These are phyloP conservation scores for Phaffomyces antillensis DNA, from an alignment of 805 yeast species.

Conservation along the genomic window DNA sequence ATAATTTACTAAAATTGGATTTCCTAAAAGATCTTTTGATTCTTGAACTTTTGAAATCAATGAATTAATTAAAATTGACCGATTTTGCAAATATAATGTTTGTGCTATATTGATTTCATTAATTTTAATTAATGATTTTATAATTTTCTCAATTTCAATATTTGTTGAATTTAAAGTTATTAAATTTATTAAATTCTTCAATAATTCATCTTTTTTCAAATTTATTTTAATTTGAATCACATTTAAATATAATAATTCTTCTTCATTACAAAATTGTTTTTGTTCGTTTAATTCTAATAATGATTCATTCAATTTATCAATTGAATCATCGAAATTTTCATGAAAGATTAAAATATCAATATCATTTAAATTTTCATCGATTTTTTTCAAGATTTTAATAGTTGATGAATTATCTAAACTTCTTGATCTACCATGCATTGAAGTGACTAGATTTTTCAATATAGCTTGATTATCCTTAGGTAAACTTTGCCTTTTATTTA, in stretches of 20 bases:
- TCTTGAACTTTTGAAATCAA: slow-evolving; percentile 40
- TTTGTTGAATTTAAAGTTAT: slow-evolving; percentile 23
- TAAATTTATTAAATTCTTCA: slow-evolving; percentile 28
- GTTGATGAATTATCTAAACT: slow-evolving; percentile 39
- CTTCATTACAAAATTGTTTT: slow-evolving; percentile 18
- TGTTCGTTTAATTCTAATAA: slow-evolving; percentile 22
- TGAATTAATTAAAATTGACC: slow-evolving; percentile 39
- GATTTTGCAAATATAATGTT: slow-evolving; percentile 39
- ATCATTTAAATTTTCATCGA: slow-evolving; percentile 62
- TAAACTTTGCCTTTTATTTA: slow-evolving; percentile 7
- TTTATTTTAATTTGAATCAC: slow-evolving; percentile 27
- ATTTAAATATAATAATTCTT: slow-evolving; percentile 26
- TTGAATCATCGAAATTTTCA: slow-evolving; percentile 42
- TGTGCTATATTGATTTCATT: slow-evolving; percentile 43
- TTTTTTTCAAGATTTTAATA: slow-evolving; percentile 39
- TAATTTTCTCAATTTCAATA: slow-evolving; percentile 21
- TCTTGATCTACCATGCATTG: slow-evolving; percentile 54
- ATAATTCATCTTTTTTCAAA: slow-evolving; percentile 25
- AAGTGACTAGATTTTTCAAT: slow-evolving; percentile 51
- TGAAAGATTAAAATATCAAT: slow-evolving; percentile 63
- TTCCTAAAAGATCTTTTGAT: slow-evolving; percentile 43
- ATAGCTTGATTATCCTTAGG: slow-evolving; percentile 29
- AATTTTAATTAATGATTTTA: slow-evolving; percentile 31
- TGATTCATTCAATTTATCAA: slow-evolving; percentile 27
- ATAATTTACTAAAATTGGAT: slow-evolving; percentile 35